Evolutionary conservation across 306 rosid species (phyloP).

Genomic region (Acacia crassicarpa): DNA sequence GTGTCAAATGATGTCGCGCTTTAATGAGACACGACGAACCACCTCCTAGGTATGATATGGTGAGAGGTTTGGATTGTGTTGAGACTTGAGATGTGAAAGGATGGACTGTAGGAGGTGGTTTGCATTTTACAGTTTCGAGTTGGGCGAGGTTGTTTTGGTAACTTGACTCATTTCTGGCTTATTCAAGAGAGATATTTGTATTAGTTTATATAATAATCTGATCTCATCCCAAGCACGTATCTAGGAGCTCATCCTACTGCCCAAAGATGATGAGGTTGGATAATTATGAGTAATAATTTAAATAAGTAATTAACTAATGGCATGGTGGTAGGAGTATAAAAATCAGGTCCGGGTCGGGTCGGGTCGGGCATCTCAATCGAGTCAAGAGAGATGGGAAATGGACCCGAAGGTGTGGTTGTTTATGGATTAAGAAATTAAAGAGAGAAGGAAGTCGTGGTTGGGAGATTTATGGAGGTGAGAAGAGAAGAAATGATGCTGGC

Average conservation of each 20-base stretch:
- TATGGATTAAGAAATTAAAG: neutral
- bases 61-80: neutral
- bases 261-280: slow-evolving; percentile 20
- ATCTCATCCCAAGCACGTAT: slow-evolving; percentile 10
- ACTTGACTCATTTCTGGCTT: neutral
- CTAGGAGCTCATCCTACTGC: slow-evolving; percentile 16
- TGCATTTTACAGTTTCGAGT: neutral
- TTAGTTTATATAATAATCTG: neutral
- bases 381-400: slow-evolving; percentile 14
- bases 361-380: slow-evolving; percentile 36
- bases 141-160: neutral
- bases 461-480: slow-evolving; percentile 35
- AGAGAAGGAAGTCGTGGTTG: slow-evolving; percentile 5
- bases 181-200: slow-evolving; percentile 22
- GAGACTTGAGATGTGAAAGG: too few species aligned
- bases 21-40: neutral
- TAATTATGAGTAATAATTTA: neutral
- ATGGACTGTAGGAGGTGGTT: too few species aligned
- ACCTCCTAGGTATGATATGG: neutral
- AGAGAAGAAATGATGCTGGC: slow-evolving; percentile 22
- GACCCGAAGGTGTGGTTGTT: neutral
- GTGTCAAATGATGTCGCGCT: neutral
- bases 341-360: slow-evolving; percentile 40
- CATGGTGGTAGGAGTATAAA: neutral
- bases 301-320: neutral